Evolutionary conservation across 2,329 filamentous ascomycete species (phyloP), one percentile per base, ranked within the genome.

Genomic region (Emydomyces testavorans): DNA sequence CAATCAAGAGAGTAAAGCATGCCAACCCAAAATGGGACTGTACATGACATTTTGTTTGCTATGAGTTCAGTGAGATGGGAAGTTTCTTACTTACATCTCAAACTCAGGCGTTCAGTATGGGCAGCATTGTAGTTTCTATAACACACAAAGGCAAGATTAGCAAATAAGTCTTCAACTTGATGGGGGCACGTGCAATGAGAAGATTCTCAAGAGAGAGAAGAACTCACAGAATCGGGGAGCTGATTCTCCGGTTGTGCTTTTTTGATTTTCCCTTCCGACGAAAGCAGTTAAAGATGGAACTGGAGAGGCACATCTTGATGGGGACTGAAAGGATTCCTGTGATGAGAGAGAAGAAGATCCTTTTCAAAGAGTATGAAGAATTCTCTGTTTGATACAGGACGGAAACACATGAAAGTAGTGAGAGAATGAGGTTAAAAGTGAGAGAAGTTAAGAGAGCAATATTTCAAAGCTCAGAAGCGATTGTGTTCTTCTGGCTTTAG

Each of bases 221-320:
- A 23, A 40, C 45, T 47, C 36, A 47, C 45, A 47, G 13, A 16
- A 26, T 4, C 6, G 45, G 45, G 2, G 8, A 13, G 16, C 45
- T 40, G 26, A 47, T 47, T 6, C 16, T 35, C 2, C 24, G 15
- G 16, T 1, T 24, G 16, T 31, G 32, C 16, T 32, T n/a, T 24
- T 23, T 4, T 8, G 23, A 23, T 24, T 41, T 24, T 31, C 24
- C 15, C 39, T 29, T 26, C 1, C 7, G 16, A 20, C 29, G 28
- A 23, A 32, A 23, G 13, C 28, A 23, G 6, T 24, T 18, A 11
- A 15, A 6, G 4, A 43, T 7, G 3, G 10, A 31, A n/a, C n/a
- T 20, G 1, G 6, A 2, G 7, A 34, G 16, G 23, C 24, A 18
- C 39, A 41, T 41, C 31, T 21, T 31, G 3, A 31, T 40, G 18